phyloP scores from a whole-genome alignment of 257 asterid genomes.

The Echium plantagineum region DNA sequence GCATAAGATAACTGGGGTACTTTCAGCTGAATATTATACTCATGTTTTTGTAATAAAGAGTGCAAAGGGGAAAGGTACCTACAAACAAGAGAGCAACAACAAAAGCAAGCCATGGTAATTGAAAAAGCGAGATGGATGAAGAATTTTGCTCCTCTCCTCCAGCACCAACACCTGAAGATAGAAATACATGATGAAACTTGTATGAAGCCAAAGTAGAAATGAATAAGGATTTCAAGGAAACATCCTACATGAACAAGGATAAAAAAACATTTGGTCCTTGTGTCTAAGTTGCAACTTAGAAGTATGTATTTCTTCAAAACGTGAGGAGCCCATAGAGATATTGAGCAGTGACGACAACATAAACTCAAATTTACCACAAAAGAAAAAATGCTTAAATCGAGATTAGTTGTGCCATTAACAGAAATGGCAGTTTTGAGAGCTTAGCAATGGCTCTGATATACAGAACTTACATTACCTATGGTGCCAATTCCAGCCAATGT shows the following conservation, averaged over 20 bases:
- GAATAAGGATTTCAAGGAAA: not conserved
- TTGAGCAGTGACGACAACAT: not conserved
- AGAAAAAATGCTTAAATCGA: not conserved
- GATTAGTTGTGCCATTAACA: not conserved
- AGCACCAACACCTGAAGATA: conserved; percentile 74
- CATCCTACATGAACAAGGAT: not conserved
- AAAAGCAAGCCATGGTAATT: conserved; percentile 75
- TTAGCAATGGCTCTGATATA: not conserved
- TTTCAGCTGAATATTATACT: not conserved
- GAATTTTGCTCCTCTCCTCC: conserved; percentile 94
- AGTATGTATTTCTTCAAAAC: not conserved
- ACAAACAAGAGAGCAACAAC: conserved; percentile 88
- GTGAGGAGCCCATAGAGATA: not conserved
- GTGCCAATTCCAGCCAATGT: conserved; percentile 91
- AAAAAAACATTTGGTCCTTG: too few relatives aligned
- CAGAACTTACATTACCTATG: conserved; percentile 61
- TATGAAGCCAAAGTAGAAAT: not conserved
- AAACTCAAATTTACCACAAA: not conserved
- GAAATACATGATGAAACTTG: not conserved
- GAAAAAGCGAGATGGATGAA: conserved; percentile 52
- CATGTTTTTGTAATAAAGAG: conserved; percentile 17
- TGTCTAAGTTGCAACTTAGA: not conserved
- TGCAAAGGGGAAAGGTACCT: conserved; percentile 74
- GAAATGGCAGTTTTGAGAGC: not conserved
- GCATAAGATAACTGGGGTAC: too few relatives aligned